Evolutionary conservation across 2,329 filamentous ascomycete genomes (phyloP), one percentile per base, ranked within the genome.

Genomic region (Byssoonygena ceratinophila): DNA sequence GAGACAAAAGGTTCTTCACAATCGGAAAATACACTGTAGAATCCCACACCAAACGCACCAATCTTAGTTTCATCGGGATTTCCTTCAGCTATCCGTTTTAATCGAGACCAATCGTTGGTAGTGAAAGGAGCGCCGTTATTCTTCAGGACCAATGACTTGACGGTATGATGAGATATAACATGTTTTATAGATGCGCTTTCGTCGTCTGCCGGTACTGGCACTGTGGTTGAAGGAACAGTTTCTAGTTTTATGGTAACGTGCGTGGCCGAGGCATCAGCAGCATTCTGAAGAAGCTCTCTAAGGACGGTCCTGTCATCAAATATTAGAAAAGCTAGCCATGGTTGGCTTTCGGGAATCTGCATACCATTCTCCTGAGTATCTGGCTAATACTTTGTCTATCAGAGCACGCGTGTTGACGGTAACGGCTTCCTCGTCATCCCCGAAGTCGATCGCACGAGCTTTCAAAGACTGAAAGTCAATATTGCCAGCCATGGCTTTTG

Each of bases 61-160:
- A 98, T 98, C 74, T 98, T 98, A 44, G 90, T 97, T 71, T 98
- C 92, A 67, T 98, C 92, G 0, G 92, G 92, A 64, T 98, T 98
- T 44, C 92, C 94, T 68, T 98, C 92, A n/a, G 92, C 94, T 57
- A 98, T 98, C 56, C 91, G 83, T 75, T 97, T 97, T 58, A 98
- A 68, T 51, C 92, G 80, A 43, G 83, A 82, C 92, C 92, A 98
- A 69, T 98, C 92, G 16, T 89, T 94, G 61, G 85, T 80, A 48
- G 82, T 85, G 64, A 98, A 98, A 0, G 87, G 79, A 58, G 87
- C 79, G 32, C 92, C 92, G 69, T 98, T 85, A 63, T 98, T 98
- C 56, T 88, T 85, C 5, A 97, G 90, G 8, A 96, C 76, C n/a
- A 97, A 75, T 39, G 90, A 82, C 57, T 84, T 83, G 52, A 97